Base-by-base conservation (phyloP, 352 stramenopile genomes). In the Phytophthora agathidicida region DNA sequence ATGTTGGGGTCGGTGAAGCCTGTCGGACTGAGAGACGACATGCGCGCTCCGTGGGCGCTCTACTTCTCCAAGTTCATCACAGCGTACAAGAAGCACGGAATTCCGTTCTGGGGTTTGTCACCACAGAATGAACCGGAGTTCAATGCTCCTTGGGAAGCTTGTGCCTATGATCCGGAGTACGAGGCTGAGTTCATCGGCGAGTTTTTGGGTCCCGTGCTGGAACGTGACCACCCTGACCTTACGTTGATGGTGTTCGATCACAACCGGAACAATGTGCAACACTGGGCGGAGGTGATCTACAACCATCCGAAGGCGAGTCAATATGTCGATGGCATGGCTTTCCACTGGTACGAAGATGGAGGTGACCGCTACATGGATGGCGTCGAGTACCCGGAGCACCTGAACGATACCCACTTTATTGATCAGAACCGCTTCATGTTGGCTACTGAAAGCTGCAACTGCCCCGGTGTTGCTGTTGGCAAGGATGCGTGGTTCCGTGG, bases 41-140 rank as follows among this genome's bases (percentile, higher is more conserved):
- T 87, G 23, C 75, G 85, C 7, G 54, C 66, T 17, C 61, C 91
- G 7, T 97, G 87, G 89, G 93, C 92, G 2, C 57, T 92, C 7
- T 98, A 97, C 68, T 96, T 98, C 68, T 94, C 87, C 53, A 94
- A 93, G 60, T 98, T 96, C 48, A 94, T 98, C 44, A 74, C 71
- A 20, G 92, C 89, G 16, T 98, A 98, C 76, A 93, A 95, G 59
- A 58, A 80, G 5, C 69, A 91, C 22, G 85, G 80, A 3, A 81
- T 97, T 16, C 14, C 68, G 9, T 93, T 98, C 46, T 98, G 90
- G 90, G 89, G 86, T 3, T 60, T 97, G 28, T 93, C 90, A 14
- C 82, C 90, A 3, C 92, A 98, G 62, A 98, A 98, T 61, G 92
- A 98, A 51, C 88, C 91, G 7, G 76, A 97, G 58, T 88, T 84